Conservation (phyloP, 1,284 basidiomycete species). For the Ceratobasidium sp. region DNA sequence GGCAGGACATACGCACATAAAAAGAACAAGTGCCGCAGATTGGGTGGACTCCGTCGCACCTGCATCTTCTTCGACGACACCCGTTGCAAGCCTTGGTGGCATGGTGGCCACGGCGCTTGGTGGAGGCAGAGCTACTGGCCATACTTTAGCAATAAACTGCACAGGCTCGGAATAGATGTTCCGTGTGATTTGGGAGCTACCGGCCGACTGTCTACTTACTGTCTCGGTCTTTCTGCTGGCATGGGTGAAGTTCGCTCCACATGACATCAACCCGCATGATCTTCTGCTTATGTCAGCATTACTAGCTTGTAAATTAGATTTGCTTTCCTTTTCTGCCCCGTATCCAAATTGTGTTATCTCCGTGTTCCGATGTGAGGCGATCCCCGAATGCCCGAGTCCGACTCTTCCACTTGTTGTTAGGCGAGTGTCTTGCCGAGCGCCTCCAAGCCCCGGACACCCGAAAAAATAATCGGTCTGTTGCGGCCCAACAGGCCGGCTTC, state of each 20-base stretch:
- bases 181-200: not conserved
- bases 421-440: too few species aligned
- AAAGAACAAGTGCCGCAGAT: constrained; percentile 50
- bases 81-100: constrained; percentile 37
- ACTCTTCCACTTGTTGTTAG: too few species aligned
- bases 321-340: too few species aligned
- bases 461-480: too few species aligned
- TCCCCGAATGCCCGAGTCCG: too few species aligned
- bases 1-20: constrained; percentile 38
- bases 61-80: constrained; percentile 42
- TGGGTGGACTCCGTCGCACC: constrained; percentile 50
- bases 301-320: too few species aligned
- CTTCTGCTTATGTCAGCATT: too few species aligned
- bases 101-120: constrained; percentile 27
- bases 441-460: too few species aligned
- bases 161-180: not conserved
- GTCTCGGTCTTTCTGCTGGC: not conserved
- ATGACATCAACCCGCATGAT: too few species aligned
- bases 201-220: not conserved
- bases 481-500: constrained; percentile 50
- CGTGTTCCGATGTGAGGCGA: too few species aligned
- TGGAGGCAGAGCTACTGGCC: constrained; percentile 13
- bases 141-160: constrained; percentile 12
- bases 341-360: too few species aligned
- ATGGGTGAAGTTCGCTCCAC: not conserved